phyloP scores from a whole-genome alignment of 441 rosid genomes.

The Pelargonium citronellum region DNA sequence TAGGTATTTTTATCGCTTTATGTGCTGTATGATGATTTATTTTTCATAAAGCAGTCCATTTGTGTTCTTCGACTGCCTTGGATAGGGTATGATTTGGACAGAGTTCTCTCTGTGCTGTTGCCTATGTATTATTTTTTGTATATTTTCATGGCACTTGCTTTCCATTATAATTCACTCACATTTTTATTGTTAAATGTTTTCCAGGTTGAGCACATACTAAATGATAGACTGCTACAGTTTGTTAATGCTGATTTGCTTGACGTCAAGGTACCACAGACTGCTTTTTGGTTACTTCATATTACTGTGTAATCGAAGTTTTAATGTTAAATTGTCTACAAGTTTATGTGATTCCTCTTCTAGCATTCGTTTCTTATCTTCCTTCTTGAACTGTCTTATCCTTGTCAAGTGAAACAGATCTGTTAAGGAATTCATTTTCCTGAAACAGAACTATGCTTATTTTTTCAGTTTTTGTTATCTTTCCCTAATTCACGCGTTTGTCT shows the following conservation, averaged over 20 bases:
- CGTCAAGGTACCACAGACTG: constrained; percentile 67
- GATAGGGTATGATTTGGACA: background rate
- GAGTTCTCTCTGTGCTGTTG: background rate
- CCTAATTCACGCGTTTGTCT: constrained; percentile 21
- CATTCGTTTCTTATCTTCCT: background rate
- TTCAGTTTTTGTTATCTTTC: background rate
- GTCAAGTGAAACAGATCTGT: constrained; percentile 8
- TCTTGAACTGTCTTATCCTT: constrained; percentile 9
- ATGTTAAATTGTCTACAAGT: background rate
- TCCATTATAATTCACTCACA: background rate
- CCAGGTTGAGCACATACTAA: constrained; percentile 95
- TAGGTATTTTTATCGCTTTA: constrained; percentile 1
- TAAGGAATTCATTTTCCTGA: background rate
- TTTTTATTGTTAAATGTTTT: constrained; percentile 15
- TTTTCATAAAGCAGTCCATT: background rate
- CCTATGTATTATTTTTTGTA: background rate
- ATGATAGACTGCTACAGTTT: constrained; percentile 88
- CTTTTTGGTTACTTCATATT: background rate
- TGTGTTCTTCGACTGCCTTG: background rate
- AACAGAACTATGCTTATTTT: background rate
- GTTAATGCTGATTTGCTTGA: constrained; percentile 83
- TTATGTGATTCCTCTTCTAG: background rate
- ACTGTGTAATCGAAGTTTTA: background rate
- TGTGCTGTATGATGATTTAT: background rate
- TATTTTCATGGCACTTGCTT: background rate